phyloP scores from a whole-genome alignment of 345 rosid species.

The Populus nigra region DNA sequence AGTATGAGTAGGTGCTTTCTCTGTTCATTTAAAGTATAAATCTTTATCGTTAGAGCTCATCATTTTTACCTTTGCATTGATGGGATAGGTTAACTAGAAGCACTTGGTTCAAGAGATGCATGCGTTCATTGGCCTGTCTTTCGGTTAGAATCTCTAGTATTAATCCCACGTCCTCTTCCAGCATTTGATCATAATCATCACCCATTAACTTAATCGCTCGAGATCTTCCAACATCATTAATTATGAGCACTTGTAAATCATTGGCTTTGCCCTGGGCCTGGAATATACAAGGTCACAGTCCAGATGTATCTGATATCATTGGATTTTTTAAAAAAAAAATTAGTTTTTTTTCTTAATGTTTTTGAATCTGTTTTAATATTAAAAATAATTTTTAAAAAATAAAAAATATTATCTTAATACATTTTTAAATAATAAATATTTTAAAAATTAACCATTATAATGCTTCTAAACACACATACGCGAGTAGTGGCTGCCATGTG shows the following conservation, averaged over 20 bases:
- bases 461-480: too few species aligned
- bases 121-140: neutral
- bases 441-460: too few species aligned
- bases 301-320: neutral
- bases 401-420: too few species aligned
- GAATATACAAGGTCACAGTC: neutral
- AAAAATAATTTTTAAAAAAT: too few species aligned
- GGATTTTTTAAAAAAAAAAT: too few species aligned
- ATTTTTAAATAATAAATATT: too few species aligned
- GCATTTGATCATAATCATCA: neutral
- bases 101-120: conserved; percentile 11
- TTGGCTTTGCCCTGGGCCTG: neutral
- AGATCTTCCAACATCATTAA: conserved; percentile 16
- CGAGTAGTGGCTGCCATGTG: neutral
- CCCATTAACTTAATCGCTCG: conserved; percentile 3
- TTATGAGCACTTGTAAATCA: neutral
- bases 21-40: neutral
- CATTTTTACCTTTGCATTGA: conserved; percentile 14
- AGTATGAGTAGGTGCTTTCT: neutral
- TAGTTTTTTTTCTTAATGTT: too few species aligned
- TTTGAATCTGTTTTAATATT: too few species aligned
- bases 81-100: conserved; percentile 17
- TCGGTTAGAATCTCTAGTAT: neutral
- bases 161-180: neutral
- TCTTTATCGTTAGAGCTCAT: neutral